Evolutionary conservation across 140 eudicot species (phyloP), one percentile per base, ranked within the genome.

Genomic region (Bidens hawaiensis): DNA sequence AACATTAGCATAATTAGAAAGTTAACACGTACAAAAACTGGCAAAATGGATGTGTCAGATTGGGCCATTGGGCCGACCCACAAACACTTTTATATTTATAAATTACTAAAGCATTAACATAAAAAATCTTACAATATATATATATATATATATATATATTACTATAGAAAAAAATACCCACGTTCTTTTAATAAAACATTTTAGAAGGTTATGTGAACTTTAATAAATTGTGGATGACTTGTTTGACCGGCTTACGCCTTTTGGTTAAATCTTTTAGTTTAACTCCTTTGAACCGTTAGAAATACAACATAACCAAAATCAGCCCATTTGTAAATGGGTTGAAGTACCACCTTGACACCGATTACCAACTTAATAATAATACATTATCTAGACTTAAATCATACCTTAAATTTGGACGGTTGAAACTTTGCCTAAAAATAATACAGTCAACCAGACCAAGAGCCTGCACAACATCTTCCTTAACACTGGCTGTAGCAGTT

Each of bases 401-500:
- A 65, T 64, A 94, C 99, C 85, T 73, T 47, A 94, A 68, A 60
- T 94, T 94, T 22, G 94, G 83, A 31, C 99, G 97, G 64, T 94
- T 94, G 67, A 94, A 94, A 81, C 99, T 94, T 59, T 94, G 99
- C 43, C 97, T 81, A 60, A 94, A 94, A 67, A 94, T 65, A 73
- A 94, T 64, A 79, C 99, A 94, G 73, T 94, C 83, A 65, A 78
- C 81, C 21, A 94, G 88, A 75, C 97, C 99, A 65, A 94, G 99
- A 70, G 99, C 99, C 75, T 85, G 99, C 74, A 94, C 97, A 70
- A 94, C 99, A 79, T 94, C 99, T 70, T 94, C 97, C 68, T 94
- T 94, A 34, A 94, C 97, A 47, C 96, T 90, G 52, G 85, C 76
- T 52, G 99, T 94, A 49, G 99, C 99, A 56, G 99, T 94, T 41